These are phyloP conservation scores for Naematelia encephala DNA, from an alignment of 768 basidiomycete species.

Conservation along the genomic window DNA sequence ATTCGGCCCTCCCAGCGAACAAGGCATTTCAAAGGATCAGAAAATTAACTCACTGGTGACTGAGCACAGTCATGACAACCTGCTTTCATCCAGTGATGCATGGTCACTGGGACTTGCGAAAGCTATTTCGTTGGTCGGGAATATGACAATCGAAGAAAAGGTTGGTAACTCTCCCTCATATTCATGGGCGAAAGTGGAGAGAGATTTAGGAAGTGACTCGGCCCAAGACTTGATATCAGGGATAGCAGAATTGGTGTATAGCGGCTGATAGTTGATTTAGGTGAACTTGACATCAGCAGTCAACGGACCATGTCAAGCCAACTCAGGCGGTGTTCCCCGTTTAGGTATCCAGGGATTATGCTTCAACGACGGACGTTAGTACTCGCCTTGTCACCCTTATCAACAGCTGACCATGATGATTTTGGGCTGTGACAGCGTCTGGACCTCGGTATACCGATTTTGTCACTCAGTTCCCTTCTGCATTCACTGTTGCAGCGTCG, in stretches of 20 bases:
- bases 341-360: slow-evolving; percentile 40
- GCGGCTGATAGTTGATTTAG: too few relatives aligned
- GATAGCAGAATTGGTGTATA: too few relatives aligned
- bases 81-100: slow-evolving; percentile 24
- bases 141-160: slow-evolving; percentile 48
- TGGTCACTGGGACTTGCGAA: slow-evolving; percentile 30
- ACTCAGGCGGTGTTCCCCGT: slow-evolving; percentile 42
- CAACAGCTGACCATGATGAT: too few relatives aligned
- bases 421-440: too few relatives aligned
- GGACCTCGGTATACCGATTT: slow-evolving; percentile 47
- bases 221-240: too few relatives aligned
- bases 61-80: slow-evolving; percentile 3
- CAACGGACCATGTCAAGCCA: slow-evolving; percentile 43
- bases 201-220: too few relatives aligned
- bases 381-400: too few relatives aligned
- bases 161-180: slow-evolving; percentile 14
- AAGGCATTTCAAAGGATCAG: too few relatives aligned
- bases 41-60: too few relatives aligned
- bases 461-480: slow-evolving; percentile 47
- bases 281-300: slow-evolving; percentile 41
- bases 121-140: slow-evolving; percentile 21
- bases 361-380: slow-evolving; percentile 45
- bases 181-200: neutral
- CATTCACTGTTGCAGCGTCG: slow-evolving; percentile 41
- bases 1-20: neutral